Conservation (phyloP, 75 land plant genomes). For the Chamaecyparis obtusa region DNA sequence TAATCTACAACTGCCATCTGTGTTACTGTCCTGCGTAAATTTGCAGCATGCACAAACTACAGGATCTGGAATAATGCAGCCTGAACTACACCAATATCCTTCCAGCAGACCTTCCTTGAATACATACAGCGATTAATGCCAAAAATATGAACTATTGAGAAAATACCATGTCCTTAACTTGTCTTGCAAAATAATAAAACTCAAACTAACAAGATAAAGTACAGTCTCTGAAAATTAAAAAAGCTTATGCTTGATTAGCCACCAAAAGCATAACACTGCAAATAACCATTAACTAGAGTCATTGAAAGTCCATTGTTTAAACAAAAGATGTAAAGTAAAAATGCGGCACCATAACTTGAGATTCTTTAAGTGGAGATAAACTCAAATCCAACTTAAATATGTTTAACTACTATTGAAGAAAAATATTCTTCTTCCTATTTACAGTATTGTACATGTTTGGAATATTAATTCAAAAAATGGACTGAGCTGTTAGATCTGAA, state of each 20-base stretch:
- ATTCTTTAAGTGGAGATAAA: neutral
- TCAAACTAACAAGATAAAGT: neutral
- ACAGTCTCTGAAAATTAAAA: neutral
- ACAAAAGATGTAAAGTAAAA: neutral
- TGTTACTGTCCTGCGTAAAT: neutral
- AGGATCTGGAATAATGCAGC: neutral
- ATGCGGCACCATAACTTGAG: neutral
- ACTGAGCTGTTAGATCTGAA: neutral
- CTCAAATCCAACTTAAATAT: neutral
- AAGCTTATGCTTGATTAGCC: neutral
- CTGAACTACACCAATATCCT: neutral
- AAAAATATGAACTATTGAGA: neutral
- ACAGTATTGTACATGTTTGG: neutral
- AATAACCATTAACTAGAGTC: neutral
- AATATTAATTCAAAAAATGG: neutral
- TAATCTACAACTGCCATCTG: conserved; percentile 7
- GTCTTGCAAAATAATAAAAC: neutral
- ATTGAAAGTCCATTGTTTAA: neutral
- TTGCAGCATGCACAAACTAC: neutral
- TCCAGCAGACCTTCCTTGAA: neutral
- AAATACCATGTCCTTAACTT: neutral
- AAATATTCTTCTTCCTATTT: neutral
- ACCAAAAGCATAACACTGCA: neutral
- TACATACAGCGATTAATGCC: neutral
- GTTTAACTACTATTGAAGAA: neutral